Base-by-base conservation (phyloP, 176 grass and related monocot genomes). In the Themeda triandra region DNA sequence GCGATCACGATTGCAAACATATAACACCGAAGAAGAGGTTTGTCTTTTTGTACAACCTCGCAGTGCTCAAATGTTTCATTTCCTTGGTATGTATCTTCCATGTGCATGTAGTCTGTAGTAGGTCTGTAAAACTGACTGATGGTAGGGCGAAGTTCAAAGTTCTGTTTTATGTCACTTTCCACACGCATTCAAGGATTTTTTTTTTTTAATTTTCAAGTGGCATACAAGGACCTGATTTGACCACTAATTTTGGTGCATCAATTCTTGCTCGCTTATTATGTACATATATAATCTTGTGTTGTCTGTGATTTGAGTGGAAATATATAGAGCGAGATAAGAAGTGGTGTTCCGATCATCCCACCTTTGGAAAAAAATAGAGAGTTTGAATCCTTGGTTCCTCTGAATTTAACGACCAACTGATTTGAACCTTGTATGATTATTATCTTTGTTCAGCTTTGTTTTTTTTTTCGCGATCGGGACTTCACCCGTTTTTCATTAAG, bases 1-100 rank as follows among this genome's bases (percentile, higher is more conserved):
- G 45, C 91, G 93, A 87, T 76, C 86, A 40, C 86, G 84, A 68
- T 75, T 98, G 69, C 91, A 83, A 64, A 82, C 93, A 78, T 82
- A 48, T 62, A 73, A 82, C 78, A 62, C 81, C 21, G 88, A 89
- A 79, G 91, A 98, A 82, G 95, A 98, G 95, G 95, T 98, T 91
- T 85, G 85, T 89, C 1, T 92, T 80, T 69, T 35, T 54, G 21
- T 25, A 10, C 4, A 86, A 48, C 2, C 39, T 30, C 56, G 24
- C 24, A 32, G 10, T 9, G 28, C 3, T 48, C 76, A 70, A 82
- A 48, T n/a, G 10, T 28, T 76, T 76, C 36, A 69, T 76, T 37
- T 48, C 28, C 15, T 45, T 69, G 36, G 48, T 60, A n/a, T n/a
- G n/a, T n/a, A 82, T 59, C 29, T 39, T 56, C 5, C 32, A 67